Evolutionary conservation across 2,329 filamentous ascomycete genomes (phyloP).

Genomic region (Orbilia brochopaga): DNA sequence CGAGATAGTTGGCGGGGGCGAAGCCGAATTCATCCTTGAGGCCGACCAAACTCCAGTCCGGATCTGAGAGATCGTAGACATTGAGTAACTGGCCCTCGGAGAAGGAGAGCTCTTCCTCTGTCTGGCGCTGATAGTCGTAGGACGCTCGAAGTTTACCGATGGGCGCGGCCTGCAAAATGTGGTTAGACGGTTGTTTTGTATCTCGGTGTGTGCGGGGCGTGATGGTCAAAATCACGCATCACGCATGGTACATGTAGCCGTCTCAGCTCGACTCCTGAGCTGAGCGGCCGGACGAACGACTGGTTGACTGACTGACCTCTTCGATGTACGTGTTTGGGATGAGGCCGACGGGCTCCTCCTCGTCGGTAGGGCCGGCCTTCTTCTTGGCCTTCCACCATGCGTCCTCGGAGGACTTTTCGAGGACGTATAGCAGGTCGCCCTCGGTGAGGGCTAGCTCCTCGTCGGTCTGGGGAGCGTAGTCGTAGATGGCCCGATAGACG

Average conservation of each 20-base stretch:
- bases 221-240: conserved; percentile 42
- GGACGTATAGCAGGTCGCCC: conserved; percentile 84
- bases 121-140: conserved; percentile 97
- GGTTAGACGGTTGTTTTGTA: background rate
- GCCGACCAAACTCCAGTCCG: conserved; percentile 95
- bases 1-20: conserved; percentile 94
- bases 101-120: conserved; percentile 96
- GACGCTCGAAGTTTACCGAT: conserved; percentile 80
- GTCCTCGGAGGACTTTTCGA: conserved; percentile 79
- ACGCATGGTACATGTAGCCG: conserved; percentile 1
- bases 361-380: conserved; percentile 79
- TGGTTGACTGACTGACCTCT: conserved; percentile 69
- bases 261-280: conserved; percentile 9
- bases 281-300: no score
- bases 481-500: conserved; percentile 88
- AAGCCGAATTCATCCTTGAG: conserved; percentile 87
- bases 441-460: conserved; percentile 84
- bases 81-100: conserved; percentile 81
- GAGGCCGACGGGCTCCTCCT: conserved; percentile 87
- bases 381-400: conserved; percentile 98
- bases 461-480: conserved; percentile 85
- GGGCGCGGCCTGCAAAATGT: conserved; percentile 66
- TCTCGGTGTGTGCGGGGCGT: conserved; percentile 1
- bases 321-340: conserved; percentile 95
- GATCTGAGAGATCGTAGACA: conserved; percentile 88